Percentiles rank a stretch among this genome's conserved stretches.
phyloP scores from a whole-genome alignment of 805 yeast species.

The Wickerhamomyces chaumierensis region DNA sequence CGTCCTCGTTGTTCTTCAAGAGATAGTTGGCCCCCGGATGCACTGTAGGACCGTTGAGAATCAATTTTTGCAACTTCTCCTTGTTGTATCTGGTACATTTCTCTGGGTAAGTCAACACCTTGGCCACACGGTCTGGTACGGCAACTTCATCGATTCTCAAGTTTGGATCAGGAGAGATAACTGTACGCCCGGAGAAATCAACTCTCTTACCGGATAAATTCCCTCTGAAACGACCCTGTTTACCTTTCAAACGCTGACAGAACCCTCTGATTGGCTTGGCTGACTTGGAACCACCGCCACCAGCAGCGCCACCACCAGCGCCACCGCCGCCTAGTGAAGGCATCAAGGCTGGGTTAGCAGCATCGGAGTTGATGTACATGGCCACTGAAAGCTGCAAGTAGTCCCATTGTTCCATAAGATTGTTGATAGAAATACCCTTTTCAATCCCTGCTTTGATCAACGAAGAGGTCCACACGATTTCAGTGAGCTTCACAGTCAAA shows the following conservation, averaged over 20 bases:
- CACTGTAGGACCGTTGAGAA: slow-evolving; percentile 73
- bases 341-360: slow-evolving; percentile 68
- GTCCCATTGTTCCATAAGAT: slow-evolving; percentile 98
- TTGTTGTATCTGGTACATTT: slow-evolving; percentile 81
- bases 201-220: slow-evolving; percentile 97
- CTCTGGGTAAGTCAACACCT: slow-evolving; percentile 92
- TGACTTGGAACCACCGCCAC: slow-evolving; percentile 34
- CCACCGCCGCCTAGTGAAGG: slow-evolving; percentile 51
- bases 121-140: slow-evolving; percentile 94
- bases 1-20: slow-evolving; percentile 69
- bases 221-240: slow-evolving; percentile 98
- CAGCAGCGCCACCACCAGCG: slow-evolving; percentile 21
- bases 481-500: slow-evolving; percentile 88
- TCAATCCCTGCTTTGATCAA: slow-evolving; percentile 90
- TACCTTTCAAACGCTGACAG: slow-evolving; percentile 95
- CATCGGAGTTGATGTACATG: slow-evolving; percentile 93
- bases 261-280: slow-evolving; percentile 81
- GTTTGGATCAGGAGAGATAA: slow-evolving; percentile 97
- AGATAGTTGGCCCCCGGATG: slow-evolving; percentile 98
- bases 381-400: slow-evolving; percentile 91
- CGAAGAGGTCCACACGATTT: slow-evolving; percentile 94
- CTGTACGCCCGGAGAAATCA: slow-evolving; percentile 96
- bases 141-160: slow-evolving; percentile 93
- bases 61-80: slow-evolving; percentile 60
- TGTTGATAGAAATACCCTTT: slow-evolving; percentile 86